Base-by-base conservation (phyloP, 1,139 yeast species). In the Taphrina flavorubra region DNA sequence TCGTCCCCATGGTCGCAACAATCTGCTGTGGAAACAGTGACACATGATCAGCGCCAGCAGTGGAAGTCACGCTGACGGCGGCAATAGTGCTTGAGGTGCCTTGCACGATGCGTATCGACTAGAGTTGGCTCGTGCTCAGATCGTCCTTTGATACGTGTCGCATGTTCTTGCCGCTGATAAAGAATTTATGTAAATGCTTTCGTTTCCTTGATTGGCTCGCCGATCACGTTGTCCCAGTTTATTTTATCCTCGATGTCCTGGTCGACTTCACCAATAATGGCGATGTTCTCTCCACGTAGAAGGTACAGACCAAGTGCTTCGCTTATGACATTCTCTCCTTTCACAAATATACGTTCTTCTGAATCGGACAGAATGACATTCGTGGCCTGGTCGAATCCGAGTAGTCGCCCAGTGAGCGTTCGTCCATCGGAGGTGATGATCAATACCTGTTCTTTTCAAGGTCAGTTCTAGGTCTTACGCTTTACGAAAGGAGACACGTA, bases 371-470 rank as follows among this genome's bases (percentile, higher is more conserved):
- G 58, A 39, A 69, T 65, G 46, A 69, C 51, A 42, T 69, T 69
- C 31, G 70, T 69, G 42, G 70, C 63, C 37, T 69, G 70, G 49
- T 69, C 70, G 47, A 56, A 49, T 25, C 69, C 70, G 14, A 47
- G 44, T 7, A 69, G 63, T 14, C 34, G 25, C 37, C 70, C 70
- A 40, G 58, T 49, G n/a, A 69, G 51, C 10, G 61, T 53, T 39
- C 70, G 59, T 6, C 70, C 70, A 51, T 69, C 70, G n/a, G 64
- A 55, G 1, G 70, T 69, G 39, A 69, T 69, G 16, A 69, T 62
- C 7, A 60, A 42, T 31, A 69, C 69, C 25, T 61, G 68, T 42
- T 61, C 67, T 69, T 14, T 7, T 14, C 49, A 10, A 1, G 2
- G 20, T 56, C 18, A 56, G 58, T 36, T 11, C 11, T 14, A 11